Evolutionary conservation across 345 rosid species (phyloP), one percentile per base, ranked within the genome.

Genomic region (Cochlearia excelsa): DNA sequence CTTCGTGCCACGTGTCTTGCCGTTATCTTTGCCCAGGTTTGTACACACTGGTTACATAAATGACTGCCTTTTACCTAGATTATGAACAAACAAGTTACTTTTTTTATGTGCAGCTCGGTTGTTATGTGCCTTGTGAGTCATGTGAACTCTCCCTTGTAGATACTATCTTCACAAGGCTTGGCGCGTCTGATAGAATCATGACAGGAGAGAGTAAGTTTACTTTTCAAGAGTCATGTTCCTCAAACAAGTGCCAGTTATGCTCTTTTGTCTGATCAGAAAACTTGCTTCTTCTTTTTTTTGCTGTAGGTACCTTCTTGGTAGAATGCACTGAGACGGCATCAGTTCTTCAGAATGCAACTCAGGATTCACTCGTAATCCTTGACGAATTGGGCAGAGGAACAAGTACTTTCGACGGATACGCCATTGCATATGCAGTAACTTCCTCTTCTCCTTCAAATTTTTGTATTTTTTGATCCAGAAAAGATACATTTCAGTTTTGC

Each of bases 321-420:
- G 98, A 92, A 59, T 92, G 96, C 77, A 70, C 87, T 11, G 98
- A 92, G 83, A 86, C 98, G n/a, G 91, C 97, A 31, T 83, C 98
- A 50, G 81, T 88, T 79, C 97, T 92, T 76, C 89, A 82, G 66
- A 88, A 84, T 58, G 97, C 98, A 68, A 86, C 97, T 9, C 84
- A 83, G 70, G 87, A 88, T 79, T 86, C 98, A 43, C 80, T 92
- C 9, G 95, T 92, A 48, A 71, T 92, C 78, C 97, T 92, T 39
- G 97, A 88, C 61, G 98, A 92, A 63, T 77, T 92, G 42, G 98
- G 98, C 55, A 93, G 97, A 45, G 98, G 97, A 73, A 88, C 98
- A 28, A 92, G 98, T 79, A 92, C 97, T 60, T 92, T 86, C 60
- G 97, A 89, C 51, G 97, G 99, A 65, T 93, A 93, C 61, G 91